Evolutionary conservation across 805 yeast genomes (phyloP), one percentile per base, ranked within the genome.

Genomic region (Candida mattraensis): DNA sequence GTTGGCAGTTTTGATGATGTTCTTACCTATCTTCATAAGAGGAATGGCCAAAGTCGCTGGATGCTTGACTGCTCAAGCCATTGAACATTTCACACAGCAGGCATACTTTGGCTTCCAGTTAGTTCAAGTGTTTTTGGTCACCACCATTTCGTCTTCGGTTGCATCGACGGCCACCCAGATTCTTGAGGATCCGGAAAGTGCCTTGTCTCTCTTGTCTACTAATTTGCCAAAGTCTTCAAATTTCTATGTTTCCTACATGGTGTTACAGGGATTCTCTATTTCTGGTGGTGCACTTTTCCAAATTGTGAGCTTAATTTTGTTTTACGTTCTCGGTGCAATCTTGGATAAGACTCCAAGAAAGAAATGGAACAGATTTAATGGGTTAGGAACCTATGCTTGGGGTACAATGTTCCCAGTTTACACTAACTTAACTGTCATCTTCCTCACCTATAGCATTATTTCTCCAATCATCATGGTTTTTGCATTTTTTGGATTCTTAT

Each of bases 391-490:
- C 2, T 67, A 74, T 55, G 60, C 68, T 8, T 84, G 87, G 86
- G 94, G 94, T 39, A 82, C 91, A 1, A 63, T 74, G 5, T 84
- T 80, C 68, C 93, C 94, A n/a, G 67, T 78, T 4, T 83, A 80
- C 56, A 76, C 85, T 42, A 80, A 78, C 55, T 72, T 84, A 60
- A 81, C 81, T 4, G 80, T 81, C 42, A 83, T 84, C 40, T 64
- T 78, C 4, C 68, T 84, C 43, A 74, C 87, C 0, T 84, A 81
- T 54, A 62, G 84, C 4, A 72, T 84, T 41, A 83, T 84, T 42
- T 76, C 97, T 2, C 98, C 99, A 10, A 64, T 91, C 51, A 83
- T 91, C 44, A 62, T 89, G 45, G 60, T 83, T 14, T 89, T 93
- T 56, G 77, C 88, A 3, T 67, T 78, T 18, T 73, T 72, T 30